Evolutionary conservation across 2,329 filamentous ascomycete species (phyloP).

Genomic region (Sarocladiaceae sp.): DNA sequence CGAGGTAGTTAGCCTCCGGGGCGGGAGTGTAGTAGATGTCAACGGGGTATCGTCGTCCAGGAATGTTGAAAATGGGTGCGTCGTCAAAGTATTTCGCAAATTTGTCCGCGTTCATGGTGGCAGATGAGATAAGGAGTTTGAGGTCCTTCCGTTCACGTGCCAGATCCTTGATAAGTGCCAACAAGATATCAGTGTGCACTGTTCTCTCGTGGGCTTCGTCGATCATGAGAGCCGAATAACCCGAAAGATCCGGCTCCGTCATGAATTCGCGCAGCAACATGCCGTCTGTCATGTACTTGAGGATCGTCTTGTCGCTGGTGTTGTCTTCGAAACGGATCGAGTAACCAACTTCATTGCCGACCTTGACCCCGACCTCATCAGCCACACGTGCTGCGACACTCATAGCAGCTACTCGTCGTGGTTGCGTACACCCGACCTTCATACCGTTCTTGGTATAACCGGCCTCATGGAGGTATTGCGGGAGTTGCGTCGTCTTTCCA

Average conservation of each 20-base stretch:
- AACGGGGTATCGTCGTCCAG: conserved; percentile 82
- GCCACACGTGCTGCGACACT: conserved; percentile 94
- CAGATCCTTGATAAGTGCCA: conserved; percentile 86
- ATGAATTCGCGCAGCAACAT: conserved; percentile 89
- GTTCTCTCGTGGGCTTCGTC: conserved; percentile 97
- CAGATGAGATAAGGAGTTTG: conserved; percentile 87
- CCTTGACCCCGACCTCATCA: conserved; percentile 84
- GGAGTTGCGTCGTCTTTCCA: conserved; percentile 93
- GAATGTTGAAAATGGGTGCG: conserved; percentile 91
- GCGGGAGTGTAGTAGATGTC: conserved; percentile 88
- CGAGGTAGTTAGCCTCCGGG: conserved; percentile 90
- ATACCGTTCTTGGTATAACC: conserved; percentile 80
- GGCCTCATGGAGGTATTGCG: conserved; percentile 89
- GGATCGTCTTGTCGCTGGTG: conserved; percentile 82
- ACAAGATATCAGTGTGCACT: conserved; percentile 82
- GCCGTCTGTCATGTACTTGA: conserved; percentile 98
- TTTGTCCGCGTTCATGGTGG: conserved; percentile 90
- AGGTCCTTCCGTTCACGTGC: conserved; percentile 78
- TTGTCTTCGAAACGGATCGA: conserved; percentile 92
- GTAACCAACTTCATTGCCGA: conserved; percentile 92
- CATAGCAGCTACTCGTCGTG: conserved; percentile 94
- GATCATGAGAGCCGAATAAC: conserved; percentile 89
- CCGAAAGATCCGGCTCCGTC: conserved; percentile 77
- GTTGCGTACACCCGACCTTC: conserved; percentile 92
- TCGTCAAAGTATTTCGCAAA: conserved; percentile 91